These are phyloP conservation scores for Asterochloris sp. DNA, from an alignment of 139 green algal genomes.

Conservation along the genomic window DNA sequence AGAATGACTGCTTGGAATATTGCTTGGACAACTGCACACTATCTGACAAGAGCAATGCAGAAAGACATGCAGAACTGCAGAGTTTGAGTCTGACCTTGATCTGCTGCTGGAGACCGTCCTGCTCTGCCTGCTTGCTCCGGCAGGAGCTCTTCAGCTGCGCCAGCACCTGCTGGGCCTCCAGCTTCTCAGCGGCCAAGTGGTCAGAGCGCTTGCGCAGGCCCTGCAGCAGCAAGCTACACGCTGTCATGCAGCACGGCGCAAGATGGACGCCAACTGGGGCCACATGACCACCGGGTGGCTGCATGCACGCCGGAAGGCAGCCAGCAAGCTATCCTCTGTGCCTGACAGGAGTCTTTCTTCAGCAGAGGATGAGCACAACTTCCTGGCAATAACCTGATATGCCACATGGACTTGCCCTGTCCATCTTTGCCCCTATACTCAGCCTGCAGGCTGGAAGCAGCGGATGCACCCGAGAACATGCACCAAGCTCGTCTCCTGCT, in stretches of 20 bases:
- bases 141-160: background rate
- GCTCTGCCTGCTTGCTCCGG: background rate
- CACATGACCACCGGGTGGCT: no score
- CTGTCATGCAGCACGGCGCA: no score
- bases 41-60: background rate
- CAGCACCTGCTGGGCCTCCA: background rate
- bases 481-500: background rate
- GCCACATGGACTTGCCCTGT: no score
- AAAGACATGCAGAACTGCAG: background rate
- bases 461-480: background rate
- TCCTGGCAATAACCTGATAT: no score
- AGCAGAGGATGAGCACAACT: no score
- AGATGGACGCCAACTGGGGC: no score
- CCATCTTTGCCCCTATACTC: background rate
- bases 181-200: conserved; percentile 5
- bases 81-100: background rate
- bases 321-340: no score
- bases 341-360: no score
- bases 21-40: background rate
- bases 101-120: background rate
- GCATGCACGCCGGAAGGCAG: no score
- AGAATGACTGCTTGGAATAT: background rate
- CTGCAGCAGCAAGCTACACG: background rate
- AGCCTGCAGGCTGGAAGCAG: background rate
- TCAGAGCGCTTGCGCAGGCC: background rate